These are phyloP conservation scores for Aspergillus udagawae DNA, from an alignment of 2,329 filamentous ascomycete genomes.

Conservation along the genomic window DNA sequence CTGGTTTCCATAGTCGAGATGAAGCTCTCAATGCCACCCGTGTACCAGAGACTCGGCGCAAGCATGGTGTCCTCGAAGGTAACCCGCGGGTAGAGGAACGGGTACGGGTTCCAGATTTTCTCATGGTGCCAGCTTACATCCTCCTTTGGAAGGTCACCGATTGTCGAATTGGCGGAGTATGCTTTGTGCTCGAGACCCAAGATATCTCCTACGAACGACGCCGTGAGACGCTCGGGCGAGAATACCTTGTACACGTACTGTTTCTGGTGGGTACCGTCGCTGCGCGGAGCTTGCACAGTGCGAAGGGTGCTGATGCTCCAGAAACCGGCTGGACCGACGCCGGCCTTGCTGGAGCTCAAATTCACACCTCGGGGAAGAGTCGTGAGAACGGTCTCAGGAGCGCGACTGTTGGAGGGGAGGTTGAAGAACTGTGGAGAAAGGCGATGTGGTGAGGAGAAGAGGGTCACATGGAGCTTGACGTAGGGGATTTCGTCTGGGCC, in stretches of 20 bases:
- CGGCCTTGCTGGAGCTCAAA: slow-evolving; percentile 40
- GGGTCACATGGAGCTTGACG: slow-evolving; percentile 79
- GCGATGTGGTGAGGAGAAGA: slow-evolving; percentile 74
- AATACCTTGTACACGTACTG: slow-evolving; percentile 67
- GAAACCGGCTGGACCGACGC: slow-evolving; percentile 71
- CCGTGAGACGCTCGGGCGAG: slow-evolving; percentile 49
- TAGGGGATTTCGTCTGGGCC: slow-evolving; percentile 78
- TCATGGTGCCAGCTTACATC: slow-evolving; percentile 72
- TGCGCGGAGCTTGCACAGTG: slow-evolving; percentile 55
- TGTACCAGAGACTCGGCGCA: slow-evolving; percentile 52
- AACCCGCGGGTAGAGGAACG: slow-evolving; percentile 74
- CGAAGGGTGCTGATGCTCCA: slow-evolving; percentile 78
- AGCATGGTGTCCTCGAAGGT: slow-evolving; percentile 80
- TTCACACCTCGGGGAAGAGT: slow-evolving; percentile 61
- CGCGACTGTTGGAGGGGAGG: slow-evolving; percentile 45
- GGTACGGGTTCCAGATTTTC: slow-evolving; percentile 79
- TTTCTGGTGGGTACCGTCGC: slow-evolving; percentile 15
- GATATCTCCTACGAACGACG: slow-evolving; percentile 46
- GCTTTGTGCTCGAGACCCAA: slow-evolving; percentile 41
- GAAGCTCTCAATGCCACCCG: slow-evolving; percentile 76
- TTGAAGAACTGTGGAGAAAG: slow-evolving; percentile 72
- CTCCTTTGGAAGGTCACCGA: slow-evolving; percentile 32
- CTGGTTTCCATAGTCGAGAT: slow-evolving; percentile 98
- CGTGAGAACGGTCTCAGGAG: slow-evolving; percentile 76
- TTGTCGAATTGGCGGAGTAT: slow-evolving; percentile 20